phyloP scores from a whole-genome alignment of 495 filamentous ascomycete genomes.

The Daldinia bambusicola region DNA sequence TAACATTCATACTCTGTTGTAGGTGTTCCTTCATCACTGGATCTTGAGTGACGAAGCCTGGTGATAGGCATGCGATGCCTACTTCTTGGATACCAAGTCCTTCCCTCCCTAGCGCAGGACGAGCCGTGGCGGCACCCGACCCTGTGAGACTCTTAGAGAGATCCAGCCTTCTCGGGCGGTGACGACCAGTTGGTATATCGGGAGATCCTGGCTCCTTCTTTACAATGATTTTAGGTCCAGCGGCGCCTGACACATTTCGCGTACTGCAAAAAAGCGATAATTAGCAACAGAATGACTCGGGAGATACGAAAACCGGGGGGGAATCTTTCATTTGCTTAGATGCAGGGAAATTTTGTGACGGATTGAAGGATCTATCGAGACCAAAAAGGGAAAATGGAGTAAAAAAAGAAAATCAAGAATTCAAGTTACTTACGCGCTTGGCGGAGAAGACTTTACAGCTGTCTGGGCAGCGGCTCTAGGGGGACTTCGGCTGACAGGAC shows the following conservation, averaged over 20 bases:
- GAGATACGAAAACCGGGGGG: constrained; percentile 26
- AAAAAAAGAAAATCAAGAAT: constrained; percentile 31
- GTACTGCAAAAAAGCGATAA: constrained; percentile 51
- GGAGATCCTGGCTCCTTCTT: constrained; percentile 96
- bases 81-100: constrained; percentile 89
- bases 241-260: constrained; percentile 59
- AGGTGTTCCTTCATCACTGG: constrained; percentile 96
- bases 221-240: constrained; percentile 83
- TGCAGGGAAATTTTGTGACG: constrained; percentile 31
- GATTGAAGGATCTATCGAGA: constrained; percentile 43
- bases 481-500: constrained; percentile 62
- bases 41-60: constrained; percentile 94
- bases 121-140: constrained; percentile 69
- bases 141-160: constrained; percentile 76
- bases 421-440: constrained; percentile 60
- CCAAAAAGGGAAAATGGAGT: constrained; percentile 36
- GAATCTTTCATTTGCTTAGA: constrained; percentile 31
- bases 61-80: constrained; percentile 92
- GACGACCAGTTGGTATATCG: constrained; percentile 75
- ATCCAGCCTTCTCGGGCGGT: constrained; percentile 88
- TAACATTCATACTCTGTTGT: constrained; percentile 90
- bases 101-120: constrained; percentile 79
- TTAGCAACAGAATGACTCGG: constrained; percentile 37
- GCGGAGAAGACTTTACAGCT: constrained; percentile 59
- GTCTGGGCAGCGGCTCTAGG: constrained; percentile 53